Conservation (phyloP, 1,139 yeast species). For the Yamadazyma mexicana region DNA sequence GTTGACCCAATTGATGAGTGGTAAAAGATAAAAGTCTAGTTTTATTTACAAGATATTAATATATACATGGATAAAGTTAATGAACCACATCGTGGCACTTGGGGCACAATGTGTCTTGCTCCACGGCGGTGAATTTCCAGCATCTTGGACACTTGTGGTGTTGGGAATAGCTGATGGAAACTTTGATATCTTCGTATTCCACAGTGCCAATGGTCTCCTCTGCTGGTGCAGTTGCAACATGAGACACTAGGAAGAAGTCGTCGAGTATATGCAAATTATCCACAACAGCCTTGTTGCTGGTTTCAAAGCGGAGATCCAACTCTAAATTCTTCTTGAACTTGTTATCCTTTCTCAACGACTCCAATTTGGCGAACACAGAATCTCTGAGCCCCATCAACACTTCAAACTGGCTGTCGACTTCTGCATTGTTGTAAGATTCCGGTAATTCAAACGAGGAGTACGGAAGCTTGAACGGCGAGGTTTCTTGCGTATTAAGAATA, state of each 20-base stretch:
- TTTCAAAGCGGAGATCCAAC: slow-evolving; percentile 28
- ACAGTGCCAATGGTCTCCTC: slow-evolving; percentile 9
- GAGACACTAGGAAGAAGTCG: slow-evolving; percentile 71
- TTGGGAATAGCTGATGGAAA: slow-evolving; percentile 30
- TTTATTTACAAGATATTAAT: slow-evolving; percentile 10
- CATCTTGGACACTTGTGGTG: slow-evolving; percentile 83
- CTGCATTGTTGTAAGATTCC: slow-evolving; percentile 20
- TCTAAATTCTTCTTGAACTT: slow-evolving; percentile 66
- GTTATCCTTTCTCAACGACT: slow-evolving; percentile 29
- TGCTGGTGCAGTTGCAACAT: slow-evolving; percentile 30
- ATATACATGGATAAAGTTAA: background rate
- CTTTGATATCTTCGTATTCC: slow-evolving; percentile 23
- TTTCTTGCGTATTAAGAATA: slow-evolving; percentile 25
- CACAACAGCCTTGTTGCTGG: slow-evolving; percentile 32
- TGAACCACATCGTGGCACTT: slow-evolving; percentile 55
- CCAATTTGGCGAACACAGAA: slow-evolving; percentile 44
- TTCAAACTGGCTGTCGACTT: slow-evolving; percentile 40
- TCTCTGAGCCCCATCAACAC: slow-evolving; percentile 49
- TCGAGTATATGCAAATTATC: slow-evolving; percentile 33
- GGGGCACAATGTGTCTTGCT: slow-evolving; percentile 56
- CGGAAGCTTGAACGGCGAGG: slow-evolving; percentile 56
- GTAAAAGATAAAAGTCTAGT: slow-evolving; percentile 5
- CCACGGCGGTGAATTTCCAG: slow-evolving; percentile 72
- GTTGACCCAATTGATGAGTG: slow-evolving; percentile 52
- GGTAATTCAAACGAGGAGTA: slow-evolving; percentile 35